Evolutionary conservation across 2,329 filamentous ascomycete species (phyloP).

Genomic region (Allantophomopsis cytisporea): DNA sequence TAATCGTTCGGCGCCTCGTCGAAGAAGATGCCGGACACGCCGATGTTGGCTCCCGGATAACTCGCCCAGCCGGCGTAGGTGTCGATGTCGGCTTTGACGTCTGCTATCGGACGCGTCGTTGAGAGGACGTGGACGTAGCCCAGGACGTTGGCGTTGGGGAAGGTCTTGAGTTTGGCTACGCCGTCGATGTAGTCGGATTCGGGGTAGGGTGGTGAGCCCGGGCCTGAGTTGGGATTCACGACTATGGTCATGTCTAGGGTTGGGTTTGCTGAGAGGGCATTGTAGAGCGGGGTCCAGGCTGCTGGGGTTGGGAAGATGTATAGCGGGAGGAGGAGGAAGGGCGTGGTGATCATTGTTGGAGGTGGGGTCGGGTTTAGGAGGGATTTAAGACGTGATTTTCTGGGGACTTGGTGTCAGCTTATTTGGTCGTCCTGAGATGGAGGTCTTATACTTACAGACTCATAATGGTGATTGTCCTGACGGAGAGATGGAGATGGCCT

Average conservation of each 20-base stretch:
- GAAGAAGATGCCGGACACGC: not conserved
- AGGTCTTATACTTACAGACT: too few relatives aligned
- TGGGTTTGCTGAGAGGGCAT: constrained; percentile 7
- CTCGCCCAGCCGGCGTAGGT: not conserved
- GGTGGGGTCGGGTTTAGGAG: too few relatives aligned
- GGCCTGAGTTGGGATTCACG: constrained; percentile 15
- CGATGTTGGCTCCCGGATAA: not conserved
- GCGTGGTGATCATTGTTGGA: not conserved
- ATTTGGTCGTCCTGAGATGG: too few relatives aligned
- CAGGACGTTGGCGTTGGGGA: constrained; percentile 20
- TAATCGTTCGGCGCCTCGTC: not conserved
- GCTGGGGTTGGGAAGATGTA: constrained; percentile 10
- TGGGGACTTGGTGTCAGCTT: too few relatives aligned
- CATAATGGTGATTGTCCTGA: too few relatives aligned
- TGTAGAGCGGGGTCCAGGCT: constrained; percentile 11
- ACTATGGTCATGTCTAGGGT: constrained; percentile 11
- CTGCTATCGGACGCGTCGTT: constrained; percentile 12
- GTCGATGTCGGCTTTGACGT: constrained; percentile 9
- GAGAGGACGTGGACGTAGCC: constrained; percentile 24
- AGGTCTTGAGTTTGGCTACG: constrained; percentile 19
- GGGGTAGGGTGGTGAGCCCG: constrained; percentile 18
- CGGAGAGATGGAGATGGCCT: too few relatives aligned
- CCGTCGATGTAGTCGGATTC: constrained; percentile 17
- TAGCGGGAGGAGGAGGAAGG: constrained; percentile 9
- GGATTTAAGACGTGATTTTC: too few relatives aligned